Evolutionary conservation across 2,329 filamentous ascomycete genomes (phyloP).

Genomic region (Pestalotiopsis sp.): DNA sequence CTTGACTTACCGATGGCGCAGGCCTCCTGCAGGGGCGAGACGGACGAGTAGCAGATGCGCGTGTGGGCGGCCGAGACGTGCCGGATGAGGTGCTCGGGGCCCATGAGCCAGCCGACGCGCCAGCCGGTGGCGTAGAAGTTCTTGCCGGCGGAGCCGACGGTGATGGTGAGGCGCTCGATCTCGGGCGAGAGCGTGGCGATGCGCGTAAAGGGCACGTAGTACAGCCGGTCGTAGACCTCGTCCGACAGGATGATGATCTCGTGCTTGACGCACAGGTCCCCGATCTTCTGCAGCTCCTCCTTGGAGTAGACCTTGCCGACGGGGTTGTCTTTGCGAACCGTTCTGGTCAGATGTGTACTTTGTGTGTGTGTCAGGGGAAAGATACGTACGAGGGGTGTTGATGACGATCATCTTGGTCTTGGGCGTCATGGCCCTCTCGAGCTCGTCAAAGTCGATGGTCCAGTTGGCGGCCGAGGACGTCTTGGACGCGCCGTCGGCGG

Average conservation of each 20-base stretch:
- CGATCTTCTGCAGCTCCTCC: slow-evolving; percentile 82
- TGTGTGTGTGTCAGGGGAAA: not conserved
- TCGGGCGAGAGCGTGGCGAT: slow-evolving; percentile 90
- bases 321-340: slow-evolving; percentile 67
- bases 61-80: slow-evolving; percentile 93
- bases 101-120: slow-evolving; percentile 94
- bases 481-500: slow-evolving; percentile 73
- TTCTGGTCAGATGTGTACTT: slow-evolving; percentile 11
- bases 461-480: slow-evolving; percentile 88
- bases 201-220: slow-evolving; percentile 92
- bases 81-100: slow-evolving; percentile 84
- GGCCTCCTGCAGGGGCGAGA: slow-evolving; percentile 92
- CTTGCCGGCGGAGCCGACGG: slow-evolving; percentile 95
- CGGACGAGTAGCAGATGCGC: slow-evolving; percentile 92
- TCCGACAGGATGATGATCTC: slow-evolving; percentile 92
- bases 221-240: slow-evolving; percentile 93
- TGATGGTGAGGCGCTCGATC: slow-evolving; percentile 84
- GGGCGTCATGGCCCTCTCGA: slow-evolving; percentile 79
- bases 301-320: slow-evolving; percentile 93
- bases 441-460: slow-evolving; percentile 80
- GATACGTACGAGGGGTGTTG: slow-evolving; percentile 66
- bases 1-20: slow-evolving; percentile 69
- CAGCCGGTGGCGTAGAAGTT: slow-evolving; percentile 98
- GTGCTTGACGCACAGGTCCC: slow-evolving; percentile 86
- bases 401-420: slow-evolving; percentile 96